Evolutionary conservation across 495 filamentous ascomycete species (phyloP).

Genomic region (Neurospora discreta): DNA sequence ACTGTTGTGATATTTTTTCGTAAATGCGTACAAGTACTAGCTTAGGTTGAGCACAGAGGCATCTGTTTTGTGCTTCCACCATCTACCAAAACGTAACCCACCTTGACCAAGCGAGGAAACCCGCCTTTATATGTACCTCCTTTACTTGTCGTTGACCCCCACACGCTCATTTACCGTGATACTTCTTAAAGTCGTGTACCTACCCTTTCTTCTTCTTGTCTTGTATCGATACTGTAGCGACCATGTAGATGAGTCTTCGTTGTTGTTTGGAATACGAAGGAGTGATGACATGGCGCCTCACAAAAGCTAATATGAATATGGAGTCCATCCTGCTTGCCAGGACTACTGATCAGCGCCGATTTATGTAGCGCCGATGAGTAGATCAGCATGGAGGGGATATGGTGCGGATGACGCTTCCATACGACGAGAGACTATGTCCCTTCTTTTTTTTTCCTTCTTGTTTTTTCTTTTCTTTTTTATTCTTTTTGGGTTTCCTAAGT

Average conservation of each 20-base stretch:
- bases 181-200: not conserved
- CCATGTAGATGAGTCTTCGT: not conserved
- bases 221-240: not conserved
- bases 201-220: not conserved
- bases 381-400: no score
- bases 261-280: not conserved
- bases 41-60: not conserved
- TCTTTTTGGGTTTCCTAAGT: not conserved
- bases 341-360: no score
- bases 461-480: no score
- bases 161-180: not conserved
- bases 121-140: not conserved
- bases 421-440: not conserved
- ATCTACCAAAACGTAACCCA: not conserved
- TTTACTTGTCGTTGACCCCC: not conserved
- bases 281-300: not conserved
- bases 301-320: not conserved
- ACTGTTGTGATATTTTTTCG: no score
- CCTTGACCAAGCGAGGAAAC: not conserved
- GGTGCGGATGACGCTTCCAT: not conserved
- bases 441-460: no score
- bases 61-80: not conserved
- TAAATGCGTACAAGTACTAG: no score
- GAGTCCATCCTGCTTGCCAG: not conserved
- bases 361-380: no score